Evolutionary conservation across 371 early-diverging fungal species (phyloP), one percentile per base, ranked within the genome.

Genomic region (Mucor indicus): DNA sequence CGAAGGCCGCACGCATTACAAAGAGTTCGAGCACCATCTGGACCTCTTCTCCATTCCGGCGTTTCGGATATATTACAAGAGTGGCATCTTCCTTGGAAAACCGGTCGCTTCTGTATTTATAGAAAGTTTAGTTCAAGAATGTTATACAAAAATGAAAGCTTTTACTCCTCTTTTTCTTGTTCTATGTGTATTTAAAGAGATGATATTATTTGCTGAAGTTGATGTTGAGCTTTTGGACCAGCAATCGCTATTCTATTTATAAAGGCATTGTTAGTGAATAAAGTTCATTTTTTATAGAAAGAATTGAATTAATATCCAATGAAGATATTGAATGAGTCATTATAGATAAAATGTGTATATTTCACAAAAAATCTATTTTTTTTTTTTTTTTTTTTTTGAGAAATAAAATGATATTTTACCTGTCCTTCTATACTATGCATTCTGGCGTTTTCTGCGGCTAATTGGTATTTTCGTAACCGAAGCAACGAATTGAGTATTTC

Each of bases 21-120:
- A 2, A 86, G 55, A 1, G 83, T 84, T 20, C 79, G 67, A 5
- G 86, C 80, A 4, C 86, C 86, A 53, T 80, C 72, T 9, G 84
- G 86, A 11, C 86, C 86, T 32, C 86, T 75, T 41, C 86, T 67
- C 86, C 86, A 86, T 62, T 80, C 82, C 11, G 86, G 84, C 11
- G 86, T 86, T 32, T 79, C 75, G n/a, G 78, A 72, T 36, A 75
- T 72, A 51, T 75, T 70, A 55, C 86, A 86, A 22, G 79, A 75
- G 35, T 79, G 76, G 29, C 82, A 81, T 27, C 71, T 66, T 13
- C 73, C 75, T 50, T 72, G 79, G 21, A 73, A 70, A 8, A 64
- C 63, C 2, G 68, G 48, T 12, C 66, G 64, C 62, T 72, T 72
- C 64, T 65, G 43, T 21, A 19, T 16, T 16, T 7, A 21, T 1